These are phyloP conservation scores for Tirmania nivea DNA, from an alignment of 495 filamentous ascomycete species.

Conservation along the genomic window DNA sequence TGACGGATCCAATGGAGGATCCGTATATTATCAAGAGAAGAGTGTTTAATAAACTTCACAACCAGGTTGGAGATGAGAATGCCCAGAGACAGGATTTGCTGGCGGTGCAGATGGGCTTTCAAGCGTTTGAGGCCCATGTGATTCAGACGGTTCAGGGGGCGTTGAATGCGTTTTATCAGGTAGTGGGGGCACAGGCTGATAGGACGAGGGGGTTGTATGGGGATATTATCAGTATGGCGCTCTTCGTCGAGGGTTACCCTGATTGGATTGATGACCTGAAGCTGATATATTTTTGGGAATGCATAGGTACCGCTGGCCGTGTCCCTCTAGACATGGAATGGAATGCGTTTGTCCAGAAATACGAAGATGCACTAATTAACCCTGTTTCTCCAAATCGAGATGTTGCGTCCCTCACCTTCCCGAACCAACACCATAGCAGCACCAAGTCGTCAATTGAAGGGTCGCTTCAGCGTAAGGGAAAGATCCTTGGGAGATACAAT, in stretches of 20 bases:
- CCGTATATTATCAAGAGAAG: conserved; percentile 74
- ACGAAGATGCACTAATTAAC: conserved; percentile 52
- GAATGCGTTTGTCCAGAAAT: conserved; percentile 54
- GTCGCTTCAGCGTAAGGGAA: conserved; percentile 63
- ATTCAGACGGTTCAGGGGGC: conserved; percentile 61
- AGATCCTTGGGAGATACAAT: conserved; percentile 50
- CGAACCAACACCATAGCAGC: conserved; percentile 64
- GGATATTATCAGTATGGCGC: conserved; percentile 41
- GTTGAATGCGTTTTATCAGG: conserved; percentile 56
- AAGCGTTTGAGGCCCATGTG: conserved; percentile 69
- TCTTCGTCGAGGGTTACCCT: not conserved
- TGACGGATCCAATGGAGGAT: conserved; percentile 39
- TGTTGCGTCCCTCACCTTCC: conserved; percentile 51
- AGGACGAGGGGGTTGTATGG: conserved; percentile 54
- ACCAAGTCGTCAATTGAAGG: conserved; percentile 75
- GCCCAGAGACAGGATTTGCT: conserved; percentile 79
- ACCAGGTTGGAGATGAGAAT: conserved; percentile 87
- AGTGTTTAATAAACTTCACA: conserved; percentile 60
- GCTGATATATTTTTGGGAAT: not conserved
- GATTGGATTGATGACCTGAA: not conserved
- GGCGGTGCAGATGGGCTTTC: conserved; percentile 69
- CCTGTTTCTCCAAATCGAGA: conserved; percentile 48
- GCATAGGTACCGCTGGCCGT: conserved; percentile 36
- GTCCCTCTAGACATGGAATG: conserved; percentile 85
- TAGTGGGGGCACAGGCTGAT: conserved; percentile 59